These are phyloP conservation scores for Mycosphaerella arachidis DNA, from an alignment of 2,329 filamentous ascomycete genomes.

Conservation along the genomic window DNA sequence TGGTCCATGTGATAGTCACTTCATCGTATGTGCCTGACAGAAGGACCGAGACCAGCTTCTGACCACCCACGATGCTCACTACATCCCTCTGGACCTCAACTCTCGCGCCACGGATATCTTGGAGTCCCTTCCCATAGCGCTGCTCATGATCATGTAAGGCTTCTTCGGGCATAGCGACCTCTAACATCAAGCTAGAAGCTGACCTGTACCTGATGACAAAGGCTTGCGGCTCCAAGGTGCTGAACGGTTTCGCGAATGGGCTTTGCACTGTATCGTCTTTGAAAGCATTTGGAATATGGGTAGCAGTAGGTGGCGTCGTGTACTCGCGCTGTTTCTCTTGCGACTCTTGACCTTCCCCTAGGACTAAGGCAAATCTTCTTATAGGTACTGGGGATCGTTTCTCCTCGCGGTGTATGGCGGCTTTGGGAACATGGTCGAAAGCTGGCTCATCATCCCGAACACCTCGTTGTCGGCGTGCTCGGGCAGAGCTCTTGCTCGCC, in stretches of 20 bases:
- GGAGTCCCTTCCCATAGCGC: constrained; percentile 4
- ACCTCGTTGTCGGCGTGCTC: neutral
- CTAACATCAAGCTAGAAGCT: neutral
- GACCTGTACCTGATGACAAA: neutral
- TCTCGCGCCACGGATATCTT: constrained; percentile 6
- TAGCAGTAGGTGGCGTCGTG: no score
- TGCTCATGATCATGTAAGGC: neutral
- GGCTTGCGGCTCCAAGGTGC: neutral
- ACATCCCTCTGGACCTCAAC: constrained; percentile 13
- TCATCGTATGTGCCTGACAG: constrained; percentile 18
- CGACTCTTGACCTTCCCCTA: no score
- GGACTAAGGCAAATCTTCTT: no score
- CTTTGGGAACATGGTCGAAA: neutral
- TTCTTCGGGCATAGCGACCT: neutral
- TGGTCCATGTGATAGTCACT: neutral
- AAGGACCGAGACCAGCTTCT: constrained; percentile 10
- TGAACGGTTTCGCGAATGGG: neutral
- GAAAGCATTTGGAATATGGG: neutral
- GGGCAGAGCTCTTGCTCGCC: no score
- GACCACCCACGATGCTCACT: neutral
- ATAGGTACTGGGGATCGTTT: no score
- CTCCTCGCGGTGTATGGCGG: no score
- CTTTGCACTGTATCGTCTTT: neutral
- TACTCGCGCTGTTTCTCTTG: no score
- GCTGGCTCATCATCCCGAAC: neutral